Evolutionary conservation across 805 yeast genomes (phyloP), one percentile per base, ranked within the genome.

Genomic region (Metschnikowia baotianmanensis): DNA sequence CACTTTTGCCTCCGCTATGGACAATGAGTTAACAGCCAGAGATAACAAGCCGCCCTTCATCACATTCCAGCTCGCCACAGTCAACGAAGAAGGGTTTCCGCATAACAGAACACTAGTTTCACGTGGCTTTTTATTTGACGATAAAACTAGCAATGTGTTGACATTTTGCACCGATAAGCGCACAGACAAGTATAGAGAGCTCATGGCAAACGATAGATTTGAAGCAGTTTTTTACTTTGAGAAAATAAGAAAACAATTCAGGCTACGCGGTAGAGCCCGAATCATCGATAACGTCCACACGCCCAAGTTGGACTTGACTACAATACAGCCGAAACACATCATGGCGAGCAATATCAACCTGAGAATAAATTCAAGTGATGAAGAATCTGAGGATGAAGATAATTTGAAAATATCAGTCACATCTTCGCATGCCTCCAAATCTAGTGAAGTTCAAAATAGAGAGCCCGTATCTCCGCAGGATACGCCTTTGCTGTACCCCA

Each of bases 141-240:
- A 85, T 55, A 73, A 72, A 47, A 69, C 75, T 42, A 81, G 83
- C 19, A 86, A 84, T 53, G 77, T 83, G 10, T 59, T 86, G 38
- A 72, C 86, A 1, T 79, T 83, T 52, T 75, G 83, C 31, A 82
- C 93, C 1, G 96, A 87, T 60, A 70, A 72, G 54, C 67, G 96
- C 59, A 79, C 82, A 69, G 65, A 67, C 36, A 87, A 87, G 60
- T 73, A 71, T 52, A 61, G 63, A 11, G 84, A 84, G 52, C 59
- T 77, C 28, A 46, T 69, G 16, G 51, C 58, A 35, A 73, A 80
- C 50, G 76, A 82, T 38, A 67, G 69, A 40, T 82, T 79, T 58
- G 95, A 87, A 63, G 85, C 87, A 10, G 83, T 86, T 43, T 85
- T 84, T 57, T 83, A 86, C 67, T 83, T 86, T 56, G 75, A 71